Percentiles rank a stretch among this genome's conserved stretches.
Evolutionary conservation across 2,329 filamentous ascomycete species (phyloP).

Genomic region (Sordariomycetes sp.): DNA sequence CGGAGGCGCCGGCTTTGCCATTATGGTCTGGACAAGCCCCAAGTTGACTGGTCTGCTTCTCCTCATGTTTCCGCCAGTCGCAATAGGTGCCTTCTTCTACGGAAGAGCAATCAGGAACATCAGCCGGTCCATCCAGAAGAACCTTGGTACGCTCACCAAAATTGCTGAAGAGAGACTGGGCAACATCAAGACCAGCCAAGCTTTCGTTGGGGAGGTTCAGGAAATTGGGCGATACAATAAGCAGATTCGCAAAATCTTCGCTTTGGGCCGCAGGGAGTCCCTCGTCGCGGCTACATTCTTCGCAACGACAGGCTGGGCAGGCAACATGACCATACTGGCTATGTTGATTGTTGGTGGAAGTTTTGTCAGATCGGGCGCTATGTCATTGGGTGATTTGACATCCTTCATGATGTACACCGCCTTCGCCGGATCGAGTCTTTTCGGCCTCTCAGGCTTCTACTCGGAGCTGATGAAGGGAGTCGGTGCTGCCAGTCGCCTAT

Average conservation of each 20-base stretch:
- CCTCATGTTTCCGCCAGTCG: slow-evolving; percentile 84
- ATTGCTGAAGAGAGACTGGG: slow-evolving; percentile 97
- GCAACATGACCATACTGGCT: slow-evolving; percentile 91
- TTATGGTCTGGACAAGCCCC: slow-evolving; percentile 94
- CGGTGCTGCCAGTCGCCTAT: slow-evolving; percentile 89
- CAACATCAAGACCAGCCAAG: slow-evolving; percentile 93
- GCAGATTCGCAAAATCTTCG: slow-evolving; percentile 87
- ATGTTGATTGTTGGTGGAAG: slow-evolving; percentile 85
- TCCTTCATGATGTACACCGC: slow-evolving; percentile 99
- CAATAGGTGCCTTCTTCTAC: slow-evolving; percentile 84
- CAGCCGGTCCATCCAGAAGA: slow-evolving; percentile 88
- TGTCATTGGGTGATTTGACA: slow-evolving; percentile 85
- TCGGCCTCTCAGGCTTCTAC: slow-evolving; percentile 92
- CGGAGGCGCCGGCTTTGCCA: slow-evolving; percentile 76
- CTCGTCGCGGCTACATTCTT: slow-evolving; percentile 89
- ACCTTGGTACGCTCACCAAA: slow-evolving; percentile 85
- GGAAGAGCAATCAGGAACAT: slow-evolving; percentile 82
- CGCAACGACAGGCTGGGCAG: slow-evolving; percentile 74
- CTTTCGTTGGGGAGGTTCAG: slow-evolving; percentile 86
- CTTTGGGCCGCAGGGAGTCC: slow-evolving; percentile 78
- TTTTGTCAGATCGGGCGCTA: slow-evolving; percentile 77
- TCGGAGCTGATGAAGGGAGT: slow-evolving; percentile 99
- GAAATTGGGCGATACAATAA: slow-evolving; percentile 87
- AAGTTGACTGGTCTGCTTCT: slow-evolving; percentile 81
- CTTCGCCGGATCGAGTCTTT: slow-evolving; percentile 75